phyloP scores from a whole-genome alignment of 495 filamentous ascomycete species.

The Podospora australis region DNA sequence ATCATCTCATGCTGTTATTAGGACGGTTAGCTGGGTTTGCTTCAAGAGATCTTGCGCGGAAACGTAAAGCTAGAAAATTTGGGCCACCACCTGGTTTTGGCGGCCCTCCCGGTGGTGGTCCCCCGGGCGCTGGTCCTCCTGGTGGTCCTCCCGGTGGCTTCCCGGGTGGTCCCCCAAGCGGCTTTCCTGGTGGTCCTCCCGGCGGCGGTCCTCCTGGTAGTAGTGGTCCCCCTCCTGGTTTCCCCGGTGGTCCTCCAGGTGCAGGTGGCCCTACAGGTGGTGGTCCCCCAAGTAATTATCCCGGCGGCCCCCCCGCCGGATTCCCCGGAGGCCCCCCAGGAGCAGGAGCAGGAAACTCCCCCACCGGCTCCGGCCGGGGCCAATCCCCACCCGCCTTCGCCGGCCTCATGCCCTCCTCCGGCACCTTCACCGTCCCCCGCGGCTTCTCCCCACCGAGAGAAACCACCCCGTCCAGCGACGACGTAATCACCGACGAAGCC shows the following conservation, averaged over 20 bases:
- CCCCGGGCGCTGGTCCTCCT: neutral
- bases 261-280: slow-evolving; percentile 5
- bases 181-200: slow-evolving; percentile 14
- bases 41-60: slow-evolving; percentile 68
- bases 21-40: slow-evolving; percentile 80
- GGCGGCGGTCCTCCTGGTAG: neutral
- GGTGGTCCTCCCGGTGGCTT: neutral
- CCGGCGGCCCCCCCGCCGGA: neutral
- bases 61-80: slow-evolving; percentile 52
- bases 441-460: slow-evolving; percentile 48
- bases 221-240: neutral
- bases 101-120: neutral
- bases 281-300: neutral
- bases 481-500: slow-evolving; percentile 14
- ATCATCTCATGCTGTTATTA: slow-evolving; percentile 77
- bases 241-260: neutral
- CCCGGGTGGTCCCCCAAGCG: neutral
- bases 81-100: slow-evolving; percentile 5
- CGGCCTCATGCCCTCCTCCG: slow-evolving; percentile 58
- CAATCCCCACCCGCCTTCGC: slow-evolving; percentile 41
- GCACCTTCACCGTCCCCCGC: slow-evolving; percentile 45
- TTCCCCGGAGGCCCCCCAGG: neutral
- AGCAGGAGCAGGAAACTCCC: slow-evolving; percentile 8
- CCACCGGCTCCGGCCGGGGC: slow-evolving; percentile 28
- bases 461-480: slow-evolving; percentile 28